These are phyloP conservation scores for Yarrowia phangngaensis DNA, from an alignment of 805 yeast species.

Conservation along the genomic window DNA sequence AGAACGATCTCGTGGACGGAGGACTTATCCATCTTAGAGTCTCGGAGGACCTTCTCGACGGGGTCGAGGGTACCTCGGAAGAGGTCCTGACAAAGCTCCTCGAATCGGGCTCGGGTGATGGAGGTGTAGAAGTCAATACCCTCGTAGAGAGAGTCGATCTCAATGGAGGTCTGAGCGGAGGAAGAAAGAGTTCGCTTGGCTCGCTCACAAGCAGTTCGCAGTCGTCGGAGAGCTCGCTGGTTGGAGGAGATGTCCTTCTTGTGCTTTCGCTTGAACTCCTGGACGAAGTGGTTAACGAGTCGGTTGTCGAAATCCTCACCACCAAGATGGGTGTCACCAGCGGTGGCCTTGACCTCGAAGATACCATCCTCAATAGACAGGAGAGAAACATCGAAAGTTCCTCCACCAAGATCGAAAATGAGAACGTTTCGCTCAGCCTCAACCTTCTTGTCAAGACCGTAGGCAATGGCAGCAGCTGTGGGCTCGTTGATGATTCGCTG, in stretches of 20 bases:
- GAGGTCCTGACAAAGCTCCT: constrained; percentile 89
- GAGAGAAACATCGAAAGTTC: constrained; percentile 95
- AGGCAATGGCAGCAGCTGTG: constrained; percentile 98
- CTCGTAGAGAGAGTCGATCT: constrained; percentile 90
- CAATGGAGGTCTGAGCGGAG: constrained; percentile 90
- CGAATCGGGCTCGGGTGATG: constrained; percentile 95
- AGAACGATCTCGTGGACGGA: constrained; percentile 87
- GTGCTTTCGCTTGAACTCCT: constrained; percentile 96
- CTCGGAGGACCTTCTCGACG: constrained; percentile 90
- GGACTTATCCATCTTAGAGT: constrained; percentile 85
- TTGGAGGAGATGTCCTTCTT: constrained; percentile 88
- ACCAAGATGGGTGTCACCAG: constrained; percentile 90
- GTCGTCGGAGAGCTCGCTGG: constrained; percentile 97
- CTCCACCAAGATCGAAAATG: constrained; percentile 97
- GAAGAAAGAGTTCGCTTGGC: constrained; percentile 98
- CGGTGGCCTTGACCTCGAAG: constrained; percentile 94
- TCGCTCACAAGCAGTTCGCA: constrained; percentile 98
- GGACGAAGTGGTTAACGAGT: constrained; percentile 87
- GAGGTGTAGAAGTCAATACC: constrained; percentile 97
- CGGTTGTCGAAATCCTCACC: constrained; percentile 99
- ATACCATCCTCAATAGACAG: constrained; percentile 93
- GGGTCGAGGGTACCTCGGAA: constrained; percentile 94
- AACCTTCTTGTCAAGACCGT: constrained; percentile 72
- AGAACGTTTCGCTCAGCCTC: constrained; percentile 82
- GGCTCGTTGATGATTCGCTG: constrained; percentile 95